Evolutionary conservation across 129 eudicot species (phyloP), one percentile per base, ranked within the genome.

Genomic region (Helianthus tuberosus): DNA sequence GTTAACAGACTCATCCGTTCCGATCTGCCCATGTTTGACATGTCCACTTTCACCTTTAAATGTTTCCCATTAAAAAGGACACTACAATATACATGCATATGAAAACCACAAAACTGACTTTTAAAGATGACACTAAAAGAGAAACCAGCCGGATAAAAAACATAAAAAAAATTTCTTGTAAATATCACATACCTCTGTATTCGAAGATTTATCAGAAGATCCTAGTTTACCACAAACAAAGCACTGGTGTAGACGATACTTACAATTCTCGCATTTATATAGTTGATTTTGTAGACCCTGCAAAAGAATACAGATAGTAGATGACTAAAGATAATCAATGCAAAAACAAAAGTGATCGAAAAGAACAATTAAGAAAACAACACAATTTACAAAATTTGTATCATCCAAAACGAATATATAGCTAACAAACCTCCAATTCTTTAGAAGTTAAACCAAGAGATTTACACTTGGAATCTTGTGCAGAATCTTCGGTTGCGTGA

Each of bases 211-310:
- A 77, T 91, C 88, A 11, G 97, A 91, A 70, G 86, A 86, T 12
- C 97, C 96, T 77, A 88, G 72, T 76, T 71, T 51, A 46, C 89
- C 91, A 80, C 96, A 91, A 71, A 77, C 75, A 69, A 81, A 89
- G 81, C 97, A 89, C 36, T 89, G 97, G 66, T 91, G 97, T 12
- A 11, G 81, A 61, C 76, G 78, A 79, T 82, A 80, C 82, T 71
- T 50, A 79, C 97, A 91, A 79, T 91, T 91, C 53, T 84, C 76
- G 59, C 97, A 91, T 6, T 71, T 51, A 55, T 76, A 91, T 67
- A 76, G 66, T 55, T 39, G 65, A 38, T 55, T 29, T 17, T 11
- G 13, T 54, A 74, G 67, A 14, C 81, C 87, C 97, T 91, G 84
- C 77, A 50, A 72, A 69, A 68, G n/a, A 69, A 58, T 11, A 72